phyloP scores from a whole-genome alignment of 305 asterid species.

The Stenogyne calaminthoides region DNA sequence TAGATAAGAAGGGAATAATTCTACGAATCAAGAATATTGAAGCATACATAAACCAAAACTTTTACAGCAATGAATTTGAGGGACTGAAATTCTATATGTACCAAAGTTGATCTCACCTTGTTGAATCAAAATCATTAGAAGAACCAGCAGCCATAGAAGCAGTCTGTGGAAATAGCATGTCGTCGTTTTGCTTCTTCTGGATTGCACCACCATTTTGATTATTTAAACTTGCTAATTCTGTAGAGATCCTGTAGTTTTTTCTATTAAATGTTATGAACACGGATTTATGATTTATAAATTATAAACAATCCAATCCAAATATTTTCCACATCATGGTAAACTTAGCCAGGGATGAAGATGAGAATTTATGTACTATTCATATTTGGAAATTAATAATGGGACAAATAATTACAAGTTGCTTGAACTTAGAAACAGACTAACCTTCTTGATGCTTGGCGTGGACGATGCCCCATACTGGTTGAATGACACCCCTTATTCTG shows the following conservation, averaged over 20 bases:
- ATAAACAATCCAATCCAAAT: background rate
- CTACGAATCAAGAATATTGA: background rate
- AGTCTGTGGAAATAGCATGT: slow-evolving; percentile 37
- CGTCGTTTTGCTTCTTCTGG: slow-evolving; percentile 51
- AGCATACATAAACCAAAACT: background rate
- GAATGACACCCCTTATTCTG: slow-evolving; percentile 59
- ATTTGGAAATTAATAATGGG: background rate
- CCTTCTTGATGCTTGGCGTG: slow-evolving; percentile 73
- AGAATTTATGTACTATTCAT: background rate
- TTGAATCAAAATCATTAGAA: slow-evolving; percentile 41
- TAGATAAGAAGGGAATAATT: background rate
- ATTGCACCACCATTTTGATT: slow-evolving; percentile 41
- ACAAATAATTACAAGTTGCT: background rate
- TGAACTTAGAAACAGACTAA: slow-evolving; percentile 19
- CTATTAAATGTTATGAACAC: slow-evolving; percentile 11
- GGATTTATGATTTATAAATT: background rate
- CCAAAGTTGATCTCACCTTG: slow-evolving; percentile 39
- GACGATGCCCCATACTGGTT: slow-evolving; percentile 43
- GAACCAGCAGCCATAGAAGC: slow-evolving; percentile 44
- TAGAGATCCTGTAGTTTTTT: slow-evolving; percentile 66
- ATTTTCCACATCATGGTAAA: background rate
- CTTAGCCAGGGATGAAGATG: background rate
- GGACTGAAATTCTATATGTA: slow-evolving; percentile 10
- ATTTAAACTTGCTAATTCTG: slow-evolving; percentile 56
- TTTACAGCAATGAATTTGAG: background rate